Evolutionary conservation across 768 basidiomycete genomes (phyloP).

Genomic region (Porphyrellus cyaneotinctus): DNA sequence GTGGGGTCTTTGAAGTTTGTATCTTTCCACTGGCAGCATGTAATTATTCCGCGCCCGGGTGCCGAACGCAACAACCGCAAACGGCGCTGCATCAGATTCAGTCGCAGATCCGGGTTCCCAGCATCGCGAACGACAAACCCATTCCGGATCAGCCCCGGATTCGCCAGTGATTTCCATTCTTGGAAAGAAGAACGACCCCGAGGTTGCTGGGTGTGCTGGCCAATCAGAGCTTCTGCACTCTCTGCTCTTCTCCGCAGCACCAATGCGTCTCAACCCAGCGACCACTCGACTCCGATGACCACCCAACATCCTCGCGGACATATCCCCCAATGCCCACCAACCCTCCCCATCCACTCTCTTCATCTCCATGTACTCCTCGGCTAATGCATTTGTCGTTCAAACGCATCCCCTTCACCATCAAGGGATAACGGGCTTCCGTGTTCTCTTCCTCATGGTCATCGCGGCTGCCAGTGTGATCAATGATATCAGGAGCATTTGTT

Average conservation of each 20-base stretch:
- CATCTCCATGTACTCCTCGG: slow-evolving; percentile 25
- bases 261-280: slow-evolving; percentile 14
- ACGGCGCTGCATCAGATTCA: slow-evolving; percentile 35
- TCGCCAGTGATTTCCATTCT: not conserved
- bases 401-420: not conserved
- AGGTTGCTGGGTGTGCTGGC: not conserved
- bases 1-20: slow-evolving; percentile 31
- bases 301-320: slow-evolving; percentile 1
- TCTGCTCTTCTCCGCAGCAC: slow-evolving; percentile 27
- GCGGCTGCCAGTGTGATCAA: slow-evolving; percentile 3
- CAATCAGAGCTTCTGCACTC: not conserved
- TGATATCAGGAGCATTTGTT: slow-evolving; percentile 13
- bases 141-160: slow-evolving; percentile 32
- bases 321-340: not conserved
- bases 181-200: not conserved
- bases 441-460: not conserved
- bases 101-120: slow-evolving; percentile 26
- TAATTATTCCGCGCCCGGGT: slow-evolving; percentile 39
- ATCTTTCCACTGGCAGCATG: slow-evolving; percentile 34
- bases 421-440: slow-evolving; percentile 20
- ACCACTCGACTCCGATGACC: too few species aligned
- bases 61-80: slow-evolving; percentile 35
- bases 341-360: not conserved
- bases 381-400: not conserved
- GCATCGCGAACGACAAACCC: slow-evolving; percentile 1